Base-by-base conservation (phyloP, 1,284 basidiomycete genomes). In the Polyporus tsugae region DNA sequence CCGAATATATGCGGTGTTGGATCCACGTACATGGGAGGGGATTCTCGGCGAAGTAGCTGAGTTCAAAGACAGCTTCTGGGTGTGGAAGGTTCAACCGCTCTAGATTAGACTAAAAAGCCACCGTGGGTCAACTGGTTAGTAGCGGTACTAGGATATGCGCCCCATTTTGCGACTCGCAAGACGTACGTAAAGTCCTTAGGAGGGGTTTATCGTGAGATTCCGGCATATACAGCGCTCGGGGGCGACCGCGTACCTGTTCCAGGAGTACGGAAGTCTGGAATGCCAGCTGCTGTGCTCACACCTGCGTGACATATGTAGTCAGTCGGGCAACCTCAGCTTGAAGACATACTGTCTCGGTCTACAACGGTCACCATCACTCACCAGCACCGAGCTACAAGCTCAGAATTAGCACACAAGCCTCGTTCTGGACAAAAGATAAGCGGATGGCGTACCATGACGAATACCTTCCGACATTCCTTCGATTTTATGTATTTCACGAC, bases 21-120 rank as follows among this genome's bases (percentile, higher is more conserved):
- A 17, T 55, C 29, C 6, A 78, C 90, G 67, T 76, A 93, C 92
- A 94, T 29, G 93, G 92, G 15, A 86, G 80, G 13, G 93, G 93
- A 71, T 94, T 92, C 53, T 80, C 79, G 68, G 86, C 83, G 81
- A 95, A 95, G 81, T 89, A 95, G 64, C 81, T 80, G 74, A 95
- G 92, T 70, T 94, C 89, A 73, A 95, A 95, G 38, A 95, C 92
- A 4, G 93, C 93, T 78, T 95, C 93, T 6, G 93, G 92, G 75
- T 90, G 88, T 33, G 93, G 93, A 9, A 95, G 84, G 13, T 91
- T 89, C 53, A 95, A 79, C 66, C 89, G 83, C 41, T 89, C 89
- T 46, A 95, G 84, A 74, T 94, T 95, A 11, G 91, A 87, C 92
- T 94, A 74, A 4, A 66, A 63, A 33, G 52, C 15, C 60, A 52